These are phyloP conservation scores for Fusarium camptoceras DNA, from an alignment of 2,329 filamentous ascomycete species.

Conservation along the genomic window DNA sequence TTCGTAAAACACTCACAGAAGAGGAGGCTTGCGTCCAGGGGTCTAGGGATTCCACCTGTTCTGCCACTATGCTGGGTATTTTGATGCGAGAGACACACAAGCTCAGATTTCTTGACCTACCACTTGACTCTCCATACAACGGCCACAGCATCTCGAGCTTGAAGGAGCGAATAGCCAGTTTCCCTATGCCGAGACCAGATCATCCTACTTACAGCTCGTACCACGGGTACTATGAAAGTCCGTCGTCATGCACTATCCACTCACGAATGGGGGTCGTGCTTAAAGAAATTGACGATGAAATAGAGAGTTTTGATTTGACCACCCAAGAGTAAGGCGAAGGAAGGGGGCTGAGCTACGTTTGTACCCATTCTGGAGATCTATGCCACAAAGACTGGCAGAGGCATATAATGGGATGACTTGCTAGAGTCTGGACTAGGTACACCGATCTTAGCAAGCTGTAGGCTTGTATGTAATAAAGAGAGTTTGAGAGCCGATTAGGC, in stretches of 20 bases:
- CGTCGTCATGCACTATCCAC: not conserved
- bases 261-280: not conserved
- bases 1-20: fast-evolving
- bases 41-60: not conserved
- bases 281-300: not conserved
- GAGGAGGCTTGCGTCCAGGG: not conserved
- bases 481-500: too few relatives aligned
- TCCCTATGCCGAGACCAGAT: not conserved
- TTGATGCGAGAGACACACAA: not conserved
- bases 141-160: not conserved
- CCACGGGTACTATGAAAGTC: not conserved
- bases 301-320: not conserved
- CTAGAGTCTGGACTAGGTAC: too few relatives aligned
- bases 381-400: too few relatives aligned
- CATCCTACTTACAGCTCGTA: too few relatives aligned
- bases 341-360: too few relatives aligned
- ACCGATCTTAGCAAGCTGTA: too few relatives aligned
- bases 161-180: fast-evolving
- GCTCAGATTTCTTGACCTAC: not conserved
- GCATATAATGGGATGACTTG: too few relatives aligned
- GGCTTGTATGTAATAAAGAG: too few relatives aligned
- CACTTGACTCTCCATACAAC: not conserved
- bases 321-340: too few relatives aligned
- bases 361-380: too few relatives aligned
- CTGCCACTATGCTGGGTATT: not conserved